A percentile compares a stretch with the other conserved stretches of the same genome.
phyloP scores from a whole-genome alignment of 805 yeast species.

The Suhomyces tanzawaensis region DNA sequence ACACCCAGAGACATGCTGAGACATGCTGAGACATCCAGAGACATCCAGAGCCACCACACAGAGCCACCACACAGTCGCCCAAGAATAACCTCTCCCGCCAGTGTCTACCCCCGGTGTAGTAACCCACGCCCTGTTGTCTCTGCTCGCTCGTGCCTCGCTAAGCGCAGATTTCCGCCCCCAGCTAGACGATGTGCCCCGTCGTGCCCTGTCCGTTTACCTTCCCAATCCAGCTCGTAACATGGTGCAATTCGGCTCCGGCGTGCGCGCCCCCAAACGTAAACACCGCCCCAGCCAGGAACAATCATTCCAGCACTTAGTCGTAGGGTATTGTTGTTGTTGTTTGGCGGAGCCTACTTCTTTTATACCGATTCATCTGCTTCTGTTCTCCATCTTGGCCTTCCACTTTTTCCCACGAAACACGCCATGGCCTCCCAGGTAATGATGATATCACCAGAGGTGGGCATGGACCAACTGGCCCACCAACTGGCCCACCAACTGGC shows the following conservation, averaged over 20 bases:
- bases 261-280: conserved; percentile 8
- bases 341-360: background rate
- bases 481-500: background rate
- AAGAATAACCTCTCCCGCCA: too few species aligned
- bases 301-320: background rate
- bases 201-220: conserved; percentile 5
- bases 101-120: too few species aligned
- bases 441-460: conserved; percentile 3
- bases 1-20: too few species aligned
- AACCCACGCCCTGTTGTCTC: too few species aligned
- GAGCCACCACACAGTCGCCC: too few species aligned
- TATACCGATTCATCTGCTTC: conserved; percentile 4
- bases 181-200: conserved; percentile 2
- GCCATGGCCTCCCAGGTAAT: conserved; percentile 7
- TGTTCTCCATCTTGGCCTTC: background rate
- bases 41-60: too few species aligned
- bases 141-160: background rate
- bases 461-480: background rate
- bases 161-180: background rate
- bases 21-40: too few species aligned
- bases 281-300: conserved; percentile 8
- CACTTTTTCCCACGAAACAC: background rate
- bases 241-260: background rate
- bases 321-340: conserved; percentile 1
- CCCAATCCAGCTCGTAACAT: conserved; percentile 4